phyloP scores from a whole-genome alignment of 2,329 filamentous ascomycete species.

The Fusarium heterosporum region DNA sequence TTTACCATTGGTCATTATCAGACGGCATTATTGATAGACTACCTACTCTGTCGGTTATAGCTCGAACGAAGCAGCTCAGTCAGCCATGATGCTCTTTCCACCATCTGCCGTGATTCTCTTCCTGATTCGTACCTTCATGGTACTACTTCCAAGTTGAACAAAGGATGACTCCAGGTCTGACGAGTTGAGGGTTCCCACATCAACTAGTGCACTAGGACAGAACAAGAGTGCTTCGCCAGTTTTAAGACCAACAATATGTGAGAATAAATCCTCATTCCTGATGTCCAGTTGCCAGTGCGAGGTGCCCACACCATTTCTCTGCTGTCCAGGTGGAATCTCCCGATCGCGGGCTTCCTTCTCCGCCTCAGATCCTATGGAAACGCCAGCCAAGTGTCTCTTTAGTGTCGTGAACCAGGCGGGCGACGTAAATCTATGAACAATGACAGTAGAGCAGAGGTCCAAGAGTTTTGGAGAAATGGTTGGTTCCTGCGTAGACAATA shows the following conservation, averaged over 20 bases:
- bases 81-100: background rate
- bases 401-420: background rate
- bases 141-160: background rate
- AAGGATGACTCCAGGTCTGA: background rate
- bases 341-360: fast-evolving
- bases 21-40: no score
- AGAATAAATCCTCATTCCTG: background rate
- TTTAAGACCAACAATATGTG: background rate
- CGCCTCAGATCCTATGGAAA: background rate
- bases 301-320: no score
- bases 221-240: constrained; percentile 4
- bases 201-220: background rate
- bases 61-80: background rate
- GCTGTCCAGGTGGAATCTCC: background rate
- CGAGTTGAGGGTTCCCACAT: fast-evolving
- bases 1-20: background rate
- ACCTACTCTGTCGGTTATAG: background rate
- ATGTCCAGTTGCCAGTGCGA: background rate
- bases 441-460: background rate
- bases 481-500: constrained; percentile 3
- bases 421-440: background rate
- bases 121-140: background rate
- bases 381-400: background rate
- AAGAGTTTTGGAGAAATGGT: background rate
- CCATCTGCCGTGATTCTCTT: background rate